Evolutionary conservation across 78 protist genomes (phyloP), one percentile per base, ranked within the genome.

Genomic region (Dictyostelium capitatum): DNA sequence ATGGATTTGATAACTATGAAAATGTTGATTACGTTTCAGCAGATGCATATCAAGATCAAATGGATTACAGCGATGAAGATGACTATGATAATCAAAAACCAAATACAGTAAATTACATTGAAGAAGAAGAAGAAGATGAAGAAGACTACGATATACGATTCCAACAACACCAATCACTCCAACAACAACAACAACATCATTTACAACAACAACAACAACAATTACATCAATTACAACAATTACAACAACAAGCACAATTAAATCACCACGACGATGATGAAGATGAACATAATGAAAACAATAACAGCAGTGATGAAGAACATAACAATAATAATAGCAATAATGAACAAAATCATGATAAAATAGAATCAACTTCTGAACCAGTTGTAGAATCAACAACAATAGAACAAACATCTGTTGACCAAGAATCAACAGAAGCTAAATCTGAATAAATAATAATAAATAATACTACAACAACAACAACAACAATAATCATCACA

Each of bases 41-140:
- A 11, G 82, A 75, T 37, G 62, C 17, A 7, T 23, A 25, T 19
- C 64, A 78, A 25, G 54, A 78, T 78, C 83, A 78, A 54, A 53
- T 46, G 50, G 70, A 78, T 17, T 53, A 53, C 56, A 78, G 64
- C 50, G 64, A 48, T 30, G 64, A 48, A 53, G 64, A 78, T 78
- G 81, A 75, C 23, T 72, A 72, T 43, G 57, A 72, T 20, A 12
- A n/a, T 20, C 53, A 15, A 43, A 43, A 43, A 20, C 47, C 37
- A 41, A 59, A 59, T 19, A 17, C 41, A 6, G 25, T 72, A 23
- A 72, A 32, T 46, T 43, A 72, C 8, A 46, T 46, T 14, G 79
- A 72, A 15, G 77, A 69, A 12, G 79, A 72, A 72, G 79, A 72
- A 17, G 79, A 72, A 9, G 79, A 72, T 41, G 79, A 72, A 47